phyloP scores from a whole-genome alignment of 441 rosid species.

The Corymbia citriodora region DNA sequence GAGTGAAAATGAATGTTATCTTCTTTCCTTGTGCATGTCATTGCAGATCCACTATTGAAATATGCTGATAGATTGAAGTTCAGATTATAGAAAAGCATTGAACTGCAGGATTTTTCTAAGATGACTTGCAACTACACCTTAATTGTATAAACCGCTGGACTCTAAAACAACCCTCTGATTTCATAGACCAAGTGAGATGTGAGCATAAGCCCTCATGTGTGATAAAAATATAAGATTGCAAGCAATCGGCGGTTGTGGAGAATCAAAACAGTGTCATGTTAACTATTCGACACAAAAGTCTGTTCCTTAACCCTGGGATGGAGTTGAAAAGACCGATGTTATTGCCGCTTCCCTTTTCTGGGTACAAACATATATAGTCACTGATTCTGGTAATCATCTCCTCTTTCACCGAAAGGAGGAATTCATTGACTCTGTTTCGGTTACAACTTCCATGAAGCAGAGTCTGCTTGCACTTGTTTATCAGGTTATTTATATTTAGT shows the following conservation, averaged over 20 bases:
- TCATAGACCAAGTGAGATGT: background rate
- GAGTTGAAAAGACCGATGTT: background rate
- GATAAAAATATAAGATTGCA: background rate
- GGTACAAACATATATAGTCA: background rate
- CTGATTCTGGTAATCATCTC: background rate
- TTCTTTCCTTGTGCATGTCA: background rate
- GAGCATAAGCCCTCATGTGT: background rate
- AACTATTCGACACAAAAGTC: rapidly evolving
- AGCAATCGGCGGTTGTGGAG: background rate
- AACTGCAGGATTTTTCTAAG: background rate
- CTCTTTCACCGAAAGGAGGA: background rate
- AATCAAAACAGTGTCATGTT: background rate
- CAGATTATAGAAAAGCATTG: background rate
- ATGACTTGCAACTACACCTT: background rate
- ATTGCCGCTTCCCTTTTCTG: background rate
- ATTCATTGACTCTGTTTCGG: background rate
- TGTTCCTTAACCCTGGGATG: background rate
- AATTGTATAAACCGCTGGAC: background rate
- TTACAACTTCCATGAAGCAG: background rate
- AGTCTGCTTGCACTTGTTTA: background rate
- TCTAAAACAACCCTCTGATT: background rate
- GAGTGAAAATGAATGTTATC: background rate
- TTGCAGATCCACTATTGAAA: background rate
- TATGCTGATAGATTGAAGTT: background rate
- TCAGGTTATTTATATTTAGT: background rate